Percentiles rank a stretch among this genome's conserved stretches.
phyloP scores from a whole-genome alignment of 306 rosid species.

The Cucumis cinereus region DNA sequence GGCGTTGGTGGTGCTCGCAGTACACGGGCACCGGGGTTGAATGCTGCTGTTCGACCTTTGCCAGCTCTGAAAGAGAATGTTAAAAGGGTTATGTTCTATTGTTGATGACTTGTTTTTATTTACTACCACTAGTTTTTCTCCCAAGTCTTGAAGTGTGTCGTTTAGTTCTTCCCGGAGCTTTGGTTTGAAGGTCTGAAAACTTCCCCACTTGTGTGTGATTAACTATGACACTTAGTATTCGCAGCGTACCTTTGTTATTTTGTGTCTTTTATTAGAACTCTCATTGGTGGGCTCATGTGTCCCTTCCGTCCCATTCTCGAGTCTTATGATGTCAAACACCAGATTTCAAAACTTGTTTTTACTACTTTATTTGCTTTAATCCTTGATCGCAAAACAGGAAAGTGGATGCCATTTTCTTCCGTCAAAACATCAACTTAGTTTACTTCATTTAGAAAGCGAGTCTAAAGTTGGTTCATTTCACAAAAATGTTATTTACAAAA shows the following conservation, averaged over 20 bases:
- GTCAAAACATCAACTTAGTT: not conserved
- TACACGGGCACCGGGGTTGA: slow-evolving; percentile 44
- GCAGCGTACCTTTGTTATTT: not conserved
- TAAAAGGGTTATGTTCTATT: slow-evolving; percentile 87
- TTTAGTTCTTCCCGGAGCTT: not conserved
- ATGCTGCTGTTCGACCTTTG: slow-evolving; percentile 74
- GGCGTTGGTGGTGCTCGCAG: slow-evolving; percentile 35
- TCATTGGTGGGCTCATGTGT: not conserved
- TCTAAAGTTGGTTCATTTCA: too few relatives aligned
- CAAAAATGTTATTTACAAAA: not conserved
- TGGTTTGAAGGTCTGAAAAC: not conserved
- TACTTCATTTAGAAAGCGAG: not conserved
- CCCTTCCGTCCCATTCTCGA: not conserved
- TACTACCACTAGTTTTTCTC: not conserved
- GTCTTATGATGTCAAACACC: not conserved
- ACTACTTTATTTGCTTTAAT: not conserved
- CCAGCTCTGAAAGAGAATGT: slow-evolving; percentile 85
- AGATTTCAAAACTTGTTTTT: not conserved
- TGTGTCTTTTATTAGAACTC: not conserved
- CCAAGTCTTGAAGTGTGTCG: not conserved
- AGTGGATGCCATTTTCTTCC: not conserved
- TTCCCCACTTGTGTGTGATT: not conserved
- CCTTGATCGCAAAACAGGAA: not conserved
- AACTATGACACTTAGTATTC: not conserved
- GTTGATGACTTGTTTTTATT: slow-evolving; percentile 19